Percentiles rank a stretch among this genome's conserved stretches.
Conservation (phyloP, 805 yeast species). For the Myxozyma monticola region DNA sequence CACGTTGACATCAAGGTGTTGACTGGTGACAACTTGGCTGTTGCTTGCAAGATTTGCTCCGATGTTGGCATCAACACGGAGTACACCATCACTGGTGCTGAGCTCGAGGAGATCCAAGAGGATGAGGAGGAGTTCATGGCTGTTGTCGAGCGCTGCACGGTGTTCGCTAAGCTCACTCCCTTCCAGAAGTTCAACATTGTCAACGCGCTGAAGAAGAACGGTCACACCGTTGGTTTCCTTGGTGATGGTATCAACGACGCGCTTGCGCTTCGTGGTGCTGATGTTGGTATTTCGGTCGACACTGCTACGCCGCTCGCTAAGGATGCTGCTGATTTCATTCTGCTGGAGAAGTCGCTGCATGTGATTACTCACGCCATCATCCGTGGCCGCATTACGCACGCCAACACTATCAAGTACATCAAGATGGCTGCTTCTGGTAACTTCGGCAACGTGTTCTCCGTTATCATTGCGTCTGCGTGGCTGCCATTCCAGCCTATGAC, state of each 20-base stretch:
- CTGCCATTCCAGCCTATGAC: slow-evolving; percentile 33
- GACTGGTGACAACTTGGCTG: slow-evolving; percentile 31
- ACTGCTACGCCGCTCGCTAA: slow-evolving; percentile 58
- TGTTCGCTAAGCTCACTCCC: slow-evolving; percentile 44
- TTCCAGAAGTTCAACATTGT: slow-evolving; percentile 53
- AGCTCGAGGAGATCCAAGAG: slow-evolving; percentile 54
- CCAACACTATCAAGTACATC: slow-evolving; percentile 41
- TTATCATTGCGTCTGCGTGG: slow-evolving; percentile 44
- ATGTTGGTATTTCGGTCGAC: slow-evolving; percentile 57
- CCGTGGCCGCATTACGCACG: slow-evolving; percentile 49
- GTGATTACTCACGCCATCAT: slow-evolving; percentile 52
- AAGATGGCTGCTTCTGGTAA: slow-evolving; percentile 48
- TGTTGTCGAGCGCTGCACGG: slow-evolving; percentile 41
- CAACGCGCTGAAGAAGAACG: slow-evolving; percentile 43
- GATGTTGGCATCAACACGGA: slow-evolving; percentile 29
- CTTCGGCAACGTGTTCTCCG: slow-evolving; percentile 54
- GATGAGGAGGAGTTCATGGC: slow-evolving; percentile 80
- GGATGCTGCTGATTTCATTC: slow-evolving; percentile 53
- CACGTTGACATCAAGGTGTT: slow-evolving; percentile 30
- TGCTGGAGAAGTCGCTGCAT: slow-evolving; percentile 51
- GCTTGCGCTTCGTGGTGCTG: slow-evolving; percentile 54
- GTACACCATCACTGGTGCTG: slow-evolving; percentile 35
- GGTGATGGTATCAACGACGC: slow-evolving; percentile 60
- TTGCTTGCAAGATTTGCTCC: slow-evolving; percentile 31
- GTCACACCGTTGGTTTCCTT: slow-evolving; percentile 54